phyloP scores from a whole-genome alignment of 805 yeast genomes.

The Yamadazyma sp. region DNA sequence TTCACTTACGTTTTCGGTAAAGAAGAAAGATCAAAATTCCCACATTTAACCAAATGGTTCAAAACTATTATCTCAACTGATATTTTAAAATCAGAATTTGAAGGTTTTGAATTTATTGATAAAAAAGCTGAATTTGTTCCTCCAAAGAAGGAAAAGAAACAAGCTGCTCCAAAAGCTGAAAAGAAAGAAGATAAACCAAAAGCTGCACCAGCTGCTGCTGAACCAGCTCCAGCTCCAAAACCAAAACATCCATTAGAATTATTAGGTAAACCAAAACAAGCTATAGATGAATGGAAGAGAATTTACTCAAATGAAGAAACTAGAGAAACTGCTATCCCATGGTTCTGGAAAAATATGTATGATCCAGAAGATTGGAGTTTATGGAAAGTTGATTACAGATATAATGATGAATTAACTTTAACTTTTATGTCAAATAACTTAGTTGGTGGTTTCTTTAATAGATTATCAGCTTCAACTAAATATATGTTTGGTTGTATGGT shows the following conservation, averaged over 20 bases:
- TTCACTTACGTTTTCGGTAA: conserved; percentile 58
- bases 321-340: conserved; percentile 89
- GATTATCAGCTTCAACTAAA: conserved; percentile 88
- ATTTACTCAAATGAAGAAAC: conserved; percentile 96
- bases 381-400: conserved; percentile 94
- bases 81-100: conserved; percentile 46
- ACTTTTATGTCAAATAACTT: conserved; percentile 98
- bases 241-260: conserved; percentile 90
- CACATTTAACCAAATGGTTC: conserved; percentile 70
- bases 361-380: conserved; percentile 92
- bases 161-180: conserved; percentile 36
- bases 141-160: conserved; percentile 67
- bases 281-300: conserved; percentile 94
- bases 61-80: conserved; percentile 49
- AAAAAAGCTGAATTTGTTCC: conserved; percentile 66
- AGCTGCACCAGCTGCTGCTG: conserved; percentile 33
- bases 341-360: conserved; percentile 93
- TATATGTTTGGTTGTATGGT: conserved; percentile 91
- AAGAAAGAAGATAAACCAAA: conserved; percentile 31
- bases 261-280: conserved; percentile 68
- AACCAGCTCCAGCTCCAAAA: conserved; percentile 52
- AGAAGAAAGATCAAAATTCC: conserved; percentile 62
- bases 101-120: conserved; percentile 55
- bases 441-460: conserved; percentile 97
- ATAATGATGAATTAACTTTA: conserved; percentile 95